Conservation (phyloP, 257 asterid species). For the Lithospermum erythrorhizon region DNA sequence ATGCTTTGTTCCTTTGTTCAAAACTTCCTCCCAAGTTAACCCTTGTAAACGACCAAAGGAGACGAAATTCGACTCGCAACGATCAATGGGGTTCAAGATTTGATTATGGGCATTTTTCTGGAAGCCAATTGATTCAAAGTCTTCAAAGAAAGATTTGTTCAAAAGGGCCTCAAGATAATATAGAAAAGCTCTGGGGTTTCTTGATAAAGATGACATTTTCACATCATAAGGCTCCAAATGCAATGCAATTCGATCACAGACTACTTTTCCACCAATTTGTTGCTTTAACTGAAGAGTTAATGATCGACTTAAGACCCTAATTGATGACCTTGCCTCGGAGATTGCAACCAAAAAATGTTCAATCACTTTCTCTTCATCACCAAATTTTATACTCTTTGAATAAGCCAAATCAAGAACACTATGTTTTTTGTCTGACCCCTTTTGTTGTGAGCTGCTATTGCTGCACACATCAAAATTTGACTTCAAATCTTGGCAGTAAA, state of each 20-base stretch:
- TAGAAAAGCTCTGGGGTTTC: slow-evolving; percentile 54
- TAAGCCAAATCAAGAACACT: slow-evolving; percentile 24
- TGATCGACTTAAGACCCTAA: slow-evolving; percentile 52
- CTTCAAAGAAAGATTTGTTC: slow-evolving; percentile 59
- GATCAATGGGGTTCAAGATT: slow-evolving; percentile 67
- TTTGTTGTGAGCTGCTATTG: slow-evolving; percentile 8
- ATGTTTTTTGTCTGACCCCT: slow-evolving; percentile 12
- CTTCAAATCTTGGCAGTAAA: slow-evolving; percentile 68
- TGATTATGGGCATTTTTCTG: slow-evolving; percentile 32
- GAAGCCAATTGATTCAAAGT: slow-evolving; percentile 63
- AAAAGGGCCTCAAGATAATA: slow-evolving; percentile 73
- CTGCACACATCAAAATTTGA: slow-evolving; percentile 59
- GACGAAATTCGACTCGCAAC: slow-evolving; percentile 65
- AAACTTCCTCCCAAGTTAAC: slow-evolving; percentile 82
- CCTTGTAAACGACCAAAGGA: slow-evolving; percentile 42
- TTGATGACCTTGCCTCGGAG: slow-evolving; percentile 61
- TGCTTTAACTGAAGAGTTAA: slow-evolving; percentile 44
- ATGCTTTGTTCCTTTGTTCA: slow-evolving; percentile 74
- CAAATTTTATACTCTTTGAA: slow-evolving; percentile 26
- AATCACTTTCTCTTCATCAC: slow-evolving; percentile 47
- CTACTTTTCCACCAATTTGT: slow-evolving; percentile 54
- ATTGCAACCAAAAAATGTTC: slow-evolving; percentile 63
- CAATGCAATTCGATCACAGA: slow-evolving; percentile 46
- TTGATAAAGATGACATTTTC: slow-evolving; percentile 43
- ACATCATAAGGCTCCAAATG: slow-evolving; percentile 72